Evolutionary conservation across 345 rosid genomes (phyloP).

Genomic region (Noccaea caerulescens): DNA sequence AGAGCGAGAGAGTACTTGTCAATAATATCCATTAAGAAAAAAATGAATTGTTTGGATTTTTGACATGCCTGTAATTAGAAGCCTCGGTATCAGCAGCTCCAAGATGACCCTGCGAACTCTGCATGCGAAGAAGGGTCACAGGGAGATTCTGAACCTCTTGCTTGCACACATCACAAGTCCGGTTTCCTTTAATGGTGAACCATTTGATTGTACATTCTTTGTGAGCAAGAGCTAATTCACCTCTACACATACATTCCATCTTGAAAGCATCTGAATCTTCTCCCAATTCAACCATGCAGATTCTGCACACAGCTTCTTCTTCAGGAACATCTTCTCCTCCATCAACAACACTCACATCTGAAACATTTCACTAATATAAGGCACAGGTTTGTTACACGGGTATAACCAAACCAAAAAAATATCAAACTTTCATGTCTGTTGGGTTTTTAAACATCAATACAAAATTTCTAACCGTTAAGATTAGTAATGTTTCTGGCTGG

Average conservation of each 20-base stretch:
- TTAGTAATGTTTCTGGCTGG: constrained; percentile 35
- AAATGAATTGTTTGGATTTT: constrained; percentile 6
- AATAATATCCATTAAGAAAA: background rate
- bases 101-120: constrained; percentile 52
- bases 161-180: constrained; percentile 95
- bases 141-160: constrained; percentile 91
- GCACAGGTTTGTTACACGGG: constrained; percentile 41
- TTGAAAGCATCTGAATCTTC: constrained; percentile 87
- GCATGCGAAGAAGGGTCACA: constrained; percentile 88
- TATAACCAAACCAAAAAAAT: background rate
- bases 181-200: constrained; percentile 98
- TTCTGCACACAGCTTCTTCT: constrained; percentile 95
- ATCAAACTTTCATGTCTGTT: background rate
- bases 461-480: constrained; percentile 27
- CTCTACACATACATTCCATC: constrained; percentile 99
- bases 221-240: constrained; percentile 90
- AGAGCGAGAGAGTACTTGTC: constrained; percentile 12
- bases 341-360: constrained; percentile 62
- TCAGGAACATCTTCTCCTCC: constrained; percentile 82
- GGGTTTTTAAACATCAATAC: constrained; percentile 36
- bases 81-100: constrained; percentile 43
- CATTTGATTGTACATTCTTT: constrained; percentile 91
- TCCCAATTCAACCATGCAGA: constrained; percentile 80
- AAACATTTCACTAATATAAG: constrained; percentile 73
- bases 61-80: constrained; percentile 66